These are phyloP conservation scores for Trifolium pratense DNA, from an alignment of 306 rosid species.

Conservation along the genomic window DNA sequence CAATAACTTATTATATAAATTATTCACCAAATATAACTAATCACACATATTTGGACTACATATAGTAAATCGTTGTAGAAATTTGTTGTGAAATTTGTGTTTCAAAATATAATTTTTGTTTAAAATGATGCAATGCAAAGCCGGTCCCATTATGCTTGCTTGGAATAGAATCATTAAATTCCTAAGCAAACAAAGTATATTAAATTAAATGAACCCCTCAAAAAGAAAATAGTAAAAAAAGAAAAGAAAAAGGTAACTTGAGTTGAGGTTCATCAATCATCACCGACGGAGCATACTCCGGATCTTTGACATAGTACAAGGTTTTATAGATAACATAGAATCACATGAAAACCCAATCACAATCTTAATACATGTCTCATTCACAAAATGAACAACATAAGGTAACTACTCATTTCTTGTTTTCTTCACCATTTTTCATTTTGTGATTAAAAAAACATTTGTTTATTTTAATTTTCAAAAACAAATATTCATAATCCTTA, in stretches of 20 bases:
- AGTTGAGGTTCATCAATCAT: constrained; percentile 21
- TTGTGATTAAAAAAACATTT: neutral
- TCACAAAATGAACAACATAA: constrained; percentile 7
- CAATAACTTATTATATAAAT: too few relatives aligned
- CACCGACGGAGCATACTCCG: constrained; percentile 40
- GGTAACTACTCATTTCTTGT: constrained; percentile 24
- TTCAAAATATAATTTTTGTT: neutral
- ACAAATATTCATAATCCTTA: constrained; percentile 4
- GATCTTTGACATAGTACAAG: constrained; percentile 32
- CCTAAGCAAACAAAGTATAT: neutral
- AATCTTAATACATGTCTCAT: neutral
- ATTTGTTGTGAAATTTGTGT: too few relatives aligned
- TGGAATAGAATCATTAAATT: neutral
- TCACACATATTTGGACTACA: too few relatives aligned
- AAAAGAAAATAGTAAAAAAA: neutral
- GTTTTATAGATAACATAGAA: constrained; percentile 4
- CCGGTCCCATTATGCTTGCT: neutral
- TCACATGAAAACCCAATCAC: neutral
- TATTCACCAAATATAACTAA: too few relatives aligned
- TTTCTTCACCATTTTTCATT: constrained; percentile 8
- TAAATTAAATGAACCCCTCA: neutral
- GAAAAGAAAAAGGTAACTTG: neutral
- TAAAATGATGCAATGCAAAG: too few relatives aligned
- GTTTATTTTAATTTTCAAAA: constrained; percentile 18
- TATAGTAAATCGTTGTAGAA: neutral